Evolutionary conservation across 106 monocot genomes (phyloP).

Genomic region (Acanthochlamys bracteata): DNA sequence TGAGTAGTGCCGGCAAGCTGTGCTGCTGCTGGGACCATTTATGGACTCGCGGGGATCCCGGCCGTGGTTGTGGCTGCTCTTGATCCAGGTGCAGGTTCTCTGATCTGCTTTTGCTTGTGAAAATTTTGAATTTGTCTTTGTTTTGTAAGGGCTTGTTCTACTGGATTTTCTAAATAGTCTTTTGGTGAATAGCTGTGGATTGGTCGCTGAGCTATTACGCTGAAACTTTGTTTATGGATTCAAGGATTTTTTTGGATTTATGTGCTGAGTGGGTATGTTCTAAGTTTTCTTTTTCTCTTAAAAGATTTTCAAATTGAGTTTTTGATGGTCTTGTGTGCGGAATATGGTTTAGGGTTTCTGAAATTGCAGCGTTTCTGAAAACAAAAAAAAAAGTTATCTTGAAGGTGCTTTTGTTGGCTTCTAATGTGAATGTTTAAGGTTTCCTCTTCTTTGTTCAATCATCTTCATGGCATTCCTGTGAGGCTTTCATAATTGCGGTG

Average conservation of each 20-base stretch:
- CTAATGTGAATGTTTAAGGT: background rate
- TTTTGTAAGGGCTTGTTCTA: background rate
- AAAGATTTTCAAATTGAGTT: no score
- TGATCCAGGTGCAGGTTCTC: background rate
- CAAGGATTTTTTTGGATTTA: background rate
- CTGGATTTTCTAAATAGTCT: background rate
- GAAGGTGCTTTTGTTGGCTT: background rate
- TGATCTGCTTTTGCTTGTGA: background rate
- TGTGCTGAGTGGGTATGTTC: background rate
- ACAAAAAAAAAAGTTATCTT: background rate
- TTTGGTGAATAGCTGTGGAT: background rate
- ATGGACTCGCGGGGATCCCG: background rate
- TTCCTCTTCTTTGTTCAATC: background rate
- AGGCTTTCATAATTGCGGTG: no score
- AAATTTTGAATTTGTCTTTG: background rate
- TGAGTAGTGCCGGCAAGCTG: background rate
- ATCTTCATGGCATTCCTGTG: no score
- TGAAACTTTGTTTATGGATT: no score
- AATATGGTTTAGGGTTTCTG: background rate
- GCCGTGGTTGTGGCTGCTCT: background rate
- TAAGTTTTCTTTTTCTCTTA: background rate
- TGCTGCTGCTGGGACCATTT: background rate
- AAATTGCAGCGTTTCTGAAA: background rate
- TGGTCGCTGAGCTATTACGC: no score
- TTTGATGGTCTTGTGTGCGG: background rate